Evolutionary conservation across 192 early-diverging fungal species (phyloP), one percentile per base, ranked within the genome.

Genomic region (Jimgerdemannia flammicorona): DNA sequence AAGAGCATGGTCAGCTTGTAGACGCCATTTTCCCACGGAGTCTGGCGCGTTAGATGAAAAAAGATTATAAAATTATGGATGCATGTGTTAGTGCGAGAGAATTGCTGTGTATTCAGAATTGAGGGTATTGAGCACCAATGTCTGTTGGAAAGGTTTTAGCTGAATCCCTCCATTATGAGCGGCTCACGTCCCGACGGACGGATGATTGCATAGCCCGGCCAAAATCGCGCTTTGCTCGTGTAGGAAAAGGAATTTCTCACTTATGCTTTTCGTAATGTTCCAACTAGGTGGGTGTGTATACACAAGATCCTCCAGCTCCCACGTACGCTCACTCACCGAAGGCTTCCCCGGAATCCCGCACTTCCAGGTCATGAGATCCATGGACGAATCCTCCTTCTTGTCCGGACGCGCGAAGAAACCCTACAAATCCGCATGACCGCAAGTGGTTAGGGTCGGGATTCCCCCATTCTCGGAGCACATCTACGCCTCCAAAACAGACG

Each of bases 331-430:
- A 44, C 84, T 71, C 84, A 87, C 87, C 40, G 80, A 80, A 29
- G 78, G 65, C 59, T 85, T 82, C 44, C 87, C 88, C 63, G 85
- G 87, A 59, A 88, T 89, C 19, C 88, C 88, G 65, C 85, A 85
- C 29, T 80, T 79, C 97, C 97, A 99, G 71, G 79, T 84, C 90
- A 94, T 92, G 44, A 99, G 81, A 78, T 98, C 93, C 66, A 97
- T 75, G 0, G 91, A 90, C 44, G 87, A 91, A 80, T 96, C 92
- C 0, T 81, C 79, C 68, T 90, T 92, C 86, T 97, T 98, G 66
- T 86, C 90, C 4, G 98, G 98, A 39, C 91, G 86, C 11, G 97
- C 96, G 75, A 90, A 98, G 81, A 99, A 99, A 0, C 98, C 98
- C 85, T 92, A 89, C 11, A 83, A 75, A 77, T 29, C 1, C 29